phyloP scores from a whole-genome alignment of 2,329 filamentous ascomycete species.

The Sporothrix dimorphospora region DNA sequence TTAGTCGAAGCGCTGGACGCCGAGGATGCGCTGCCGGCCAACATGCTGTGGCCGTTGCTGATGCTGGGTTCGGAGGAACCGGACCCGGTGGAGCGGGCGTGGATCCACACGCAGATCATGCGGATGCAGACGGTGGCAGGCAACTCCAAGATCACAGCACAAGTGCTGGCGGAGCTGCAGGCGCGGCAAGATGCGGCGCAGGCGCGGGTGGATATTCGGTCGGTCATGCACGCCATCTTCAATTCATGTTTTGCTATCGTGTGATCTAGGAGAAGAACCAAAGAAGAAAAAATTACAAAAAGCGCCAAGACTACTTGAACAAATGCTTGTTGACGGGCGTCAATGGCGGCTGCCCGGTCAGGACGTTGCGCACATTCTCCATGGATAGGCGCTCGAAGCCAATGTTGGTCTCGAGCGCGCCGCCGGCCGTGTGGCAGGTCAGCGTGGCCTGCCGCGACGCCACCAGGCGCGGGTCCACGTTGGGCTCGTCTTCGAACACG shows the following conservation, averaged over 20 bases:
- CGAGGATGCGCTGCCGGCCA: conserved; percentile 55
- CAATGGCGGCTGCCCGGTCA: conserved; percentile 48
- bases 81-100: conserved; percentile 50
- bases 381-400: conserved; percentile 60
- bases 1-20: conserved; percentile 48
- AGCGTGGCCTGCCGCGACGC: conserved; percentile 45
- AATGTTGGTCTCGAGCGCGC: conserved; percentile 56
- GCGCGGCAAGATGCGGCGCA: conserved; percentile 47
- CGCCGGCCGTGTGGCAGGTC: conserved; percentile 59
- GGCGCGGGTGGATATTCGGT: conserved; percentile 49
- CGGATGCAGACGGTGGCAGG: conserved; percentile 51
- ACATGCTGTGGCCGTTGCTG: conserved; percentile 60
- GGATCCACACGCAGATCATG: conserved; percentile 56
- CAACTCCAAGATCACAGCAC: conserved; percentile 50
- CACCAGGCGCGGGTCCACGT: conserved; percentile 42
- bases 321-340: conserved; percentile 59
- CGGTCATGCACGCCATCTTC: conserved; percentile 54
- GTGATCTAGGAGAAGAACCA: conserved; percentile 36
- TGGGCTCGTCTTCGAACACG: conserved; percentile 56
- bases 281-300: neutral
- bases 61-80: conserved; percentile 61
- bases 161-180: conserved; percentile 52
- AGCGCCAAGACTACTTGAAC: conserved; percentile 38
- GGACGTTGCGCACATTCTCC: conserved; percentile 55
- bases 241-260: conserved; percentile 58